Percentiles rank a stretch among this genome's conserved stretches.
These are phyloP conservation scores for Tillandsia leiboldiana DNA, from an alignment of 176 grass and related monocot genomes.

Conservation along the genomic window DNA sequence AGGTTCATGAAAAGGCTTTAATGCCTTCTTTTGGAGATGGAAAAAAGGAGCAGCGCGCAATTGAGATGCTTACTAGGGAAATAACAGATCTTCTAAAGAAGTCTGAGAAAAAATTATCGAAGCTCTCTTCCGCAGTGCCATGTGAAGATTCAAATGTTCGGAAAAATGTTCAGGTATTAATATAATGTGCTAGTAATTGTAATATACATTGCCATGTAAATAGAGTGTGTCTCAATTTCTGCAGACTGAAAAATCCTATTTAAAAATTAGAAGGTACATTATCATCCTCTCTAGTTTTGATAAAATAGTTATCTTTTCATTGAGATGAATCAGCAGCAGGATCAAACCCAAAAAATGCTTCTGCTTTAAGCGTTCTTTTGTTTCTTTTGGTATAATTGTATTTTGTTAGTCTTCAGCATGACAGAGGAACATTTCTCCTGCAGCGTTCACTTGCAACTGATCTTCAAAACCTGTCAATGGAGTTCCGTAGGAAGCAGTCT, in stretches of 20 bases:
- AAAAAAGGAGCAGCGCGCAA: conserved; percentile 60
- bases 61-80: conserved; percentile 79
- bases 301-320: no score
- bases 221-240: no score
- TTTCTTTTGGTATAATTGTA: neutral
- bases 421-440: conserved; percentile 9
- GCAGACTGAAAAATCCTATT: no score
- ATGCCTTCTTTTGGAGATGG: conserved; percentile 94
- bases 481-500: conserved; percentile 93
- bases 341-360: no score
- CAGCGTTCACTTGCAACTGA: conserved; percentile 92
- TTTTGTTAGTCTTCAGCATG: neutral
- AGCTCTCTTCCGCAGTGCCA: conserved; percentile 56
- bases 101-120: conserved; percentile 74
- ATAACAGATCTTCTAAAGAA: conserved; percentile 71
- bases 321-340: no score
- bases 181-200: neutral
- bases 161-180: conserved; percentile 82
- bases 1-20: conserved; percentile 77
- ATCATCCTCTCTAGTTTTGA: no score
- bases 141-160: conserved; percentile 96
- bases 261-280: no score
- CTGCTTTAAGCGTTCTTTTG: neutral
- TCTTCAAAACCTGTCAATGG: conserved; percentile 89
- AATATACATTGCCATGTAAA: no score